Percentiles rank a stretch among this genome's conserved stretches.
phyloP scores from a whole-genome alignment of 768 basidiomycete genomes.

The Jaapia argillacea region DNA sequence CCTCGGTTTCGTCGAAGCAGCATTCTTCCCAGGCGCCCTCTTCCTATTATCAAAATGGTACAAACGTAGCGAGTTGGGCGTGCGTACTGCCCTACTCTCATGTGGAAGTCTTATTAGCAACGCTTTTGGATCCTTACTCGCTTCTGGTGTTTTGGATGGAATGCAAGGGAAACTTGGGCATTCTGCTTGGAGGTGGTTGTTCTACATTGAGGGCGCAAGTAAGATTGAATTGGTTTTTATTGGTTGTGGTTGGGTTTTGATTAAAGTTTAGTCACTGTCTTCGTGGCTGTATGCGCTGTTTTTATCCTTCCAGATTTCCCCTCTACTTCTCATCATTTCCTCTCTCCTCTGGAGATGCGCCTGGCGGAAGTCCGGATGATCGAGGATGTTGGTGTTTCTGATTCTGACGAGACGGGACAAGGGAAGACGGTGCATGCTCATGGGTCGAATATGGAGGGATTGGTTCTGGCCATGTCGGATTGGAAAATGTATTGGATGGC shows the following conservation, averaged over 20 bases:
- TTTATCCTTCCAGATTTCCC: slow-evolving; percentile 74
- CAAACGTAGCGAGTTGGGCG: slow-evolving; percentile 58
- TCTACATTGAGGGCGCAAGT: slow-evolving; percentile 58
- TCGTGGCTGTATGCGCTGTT: slow-evolving; percentile 40
- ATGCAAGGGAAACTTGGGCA: slow-evolving; percentile 65
- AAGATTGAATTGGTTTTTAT: too few species aligned
- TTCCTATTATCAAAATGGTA: slow-evolving; percentile 67
- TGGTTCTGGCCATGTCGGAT: slow-evolving; percentile 55
- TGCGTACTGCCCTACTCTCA: slow-evolving; percentile 55
- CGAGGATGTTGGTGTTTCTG: slow-evolving; percentile 51
- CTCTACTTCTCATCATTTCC: slow-evolving; percentile 42
- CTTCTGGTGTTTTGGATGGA: slow-evolving; percentile 59
- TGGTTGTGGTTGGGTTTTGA: slow-evolving; percentile 74
- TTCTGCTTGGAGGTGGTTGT: slow-evolving; percentile 70
- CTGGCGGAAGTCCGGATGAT: slow-evolving; percentile 53
- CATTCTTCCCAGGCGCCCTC: slow-evolving; percentile 62
- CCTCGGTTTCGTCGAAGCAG: slow-evolving; percentile 51
- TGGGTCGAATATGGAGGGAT: slow-evolving; percentile 25
- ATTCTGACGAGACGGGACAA: slow-evolving; percentile 32
- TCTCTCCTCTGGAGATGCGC: slow-evolving; percentile 45
- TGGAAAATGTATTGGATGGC: slow-evolving; percentile 83
- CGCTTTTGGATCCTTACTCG: slow-evolving; percentile 73
- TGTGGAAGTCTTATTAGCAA: slow-evolving; percentile 70
- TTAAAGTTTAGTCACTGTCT: slow-evolving; percentile 50
- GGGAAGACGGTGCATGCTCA: slow-evolving; percentile 18